A percentile compares a stretch with the other conserved stretches of the same genome.
Evolutionary conservation across 306 rosid species (phyloP).

Genomic region (Malus fusca): DNA sequence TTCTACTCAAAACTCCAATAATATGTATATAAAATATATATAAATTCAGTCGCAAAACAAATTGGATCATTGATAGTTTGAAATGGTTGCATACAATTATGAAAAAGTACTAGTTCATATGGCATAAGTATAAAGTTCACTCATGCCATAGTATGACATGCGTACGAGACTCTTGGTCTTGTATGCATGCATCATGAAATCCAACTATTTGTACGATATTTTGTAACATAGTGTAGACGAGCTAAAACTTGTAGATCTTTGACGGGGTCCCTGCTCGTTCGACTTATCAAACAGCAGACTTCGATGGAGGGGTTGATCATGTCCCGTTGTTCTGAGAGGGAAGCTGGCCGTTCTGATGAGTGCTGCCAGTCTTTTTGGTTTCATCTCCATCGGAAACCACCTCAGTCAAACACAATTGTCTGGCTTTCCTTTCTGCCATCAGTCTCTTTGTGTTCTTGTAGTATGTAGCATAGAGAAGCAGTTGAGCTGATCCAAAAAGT

Average conservation of each 20-base stretch:
- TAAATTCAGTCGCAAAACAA: not conserved
- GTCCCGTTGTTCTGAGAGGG: not conserved
- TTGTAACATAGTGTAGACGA: not conserved
- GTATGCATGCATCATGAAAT: not conserved
- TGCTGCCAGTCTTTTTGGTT: not conserved
- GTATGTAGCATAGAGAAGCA: slow-evolving; percentile 65
- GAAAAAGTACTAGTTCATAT: not conserved
- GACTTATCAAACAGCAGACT: not conserved
- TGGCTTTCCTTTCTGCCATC: slow-evolving; percentile 48
- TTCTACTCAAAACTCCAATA: too few relatives aligned
- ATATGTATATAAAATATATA: too few relatives aligned
- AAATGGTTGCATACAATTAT: not conserved
- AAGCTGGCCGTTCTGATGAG: not conserved
- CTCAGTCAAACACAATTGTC: not conserved
- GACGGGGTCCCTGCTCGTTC: not conserved
- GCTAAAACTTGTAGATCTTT: not conserved
- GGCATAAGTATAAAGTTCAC: not conserved
- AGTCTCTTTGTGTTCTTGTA: slow-evolving; percentile 61
- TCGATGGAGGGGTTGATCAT: not conserved
- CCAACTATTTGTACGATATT: not conserved
- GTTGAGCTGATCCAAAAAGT: slow-evolving; percentile 44
- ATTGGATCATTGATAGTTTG: not conserved
- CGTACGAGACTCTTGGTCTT: not conserved
- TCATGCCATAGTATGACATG: not conserved
- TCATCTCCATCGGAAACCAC: not conserved